phyloP scores from a whole-genome alignment of 169 alveolate species.

The Plasmodium ovale region DNA sequence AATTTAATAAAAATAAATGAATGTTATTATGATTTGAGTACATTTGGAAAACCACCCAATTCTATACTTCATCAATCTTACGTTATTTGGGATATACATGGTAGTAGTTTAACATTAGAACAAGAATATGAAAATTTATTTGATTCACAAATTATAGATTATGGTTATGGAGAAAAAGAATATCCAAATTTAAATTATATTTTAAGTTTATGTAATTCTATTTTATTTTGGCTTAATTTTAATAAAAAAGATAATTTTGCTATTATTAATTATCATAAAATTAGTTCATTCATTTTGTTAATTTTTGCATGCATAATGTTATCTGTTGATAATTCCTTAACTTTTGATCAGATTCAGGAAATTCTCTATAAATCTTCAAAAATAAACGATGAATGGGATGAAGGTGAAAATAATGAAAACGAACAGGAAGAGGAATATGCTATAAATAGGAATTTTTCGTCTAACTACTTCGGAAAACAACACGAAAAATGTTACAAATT shows the following conservation, averaged over 20 bases:
- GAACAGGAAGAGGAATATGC: neutral
- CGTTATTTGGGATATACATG: constrained; percentile 81
- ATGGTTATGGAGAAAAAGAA: constrained; percentile 80
- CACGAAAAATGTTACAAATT: neutral
- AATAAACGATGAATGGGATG: constrained; percentile 34
- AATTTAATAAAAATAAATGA: constrained; percentile 77
- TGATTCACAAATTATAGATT: constrained; percentile 81
- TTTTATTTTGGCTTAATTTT: constrained; percentile 84
- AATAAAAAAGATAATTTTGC: constrained; percentile 80
- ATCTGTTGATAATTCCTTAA: constrained; percentile 48
- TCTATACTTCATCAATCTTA: constrained; percentile 82
- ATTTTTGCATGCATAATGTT: constrained; percentile 73
- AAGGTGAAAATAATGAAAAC: constrained; percentile 7
- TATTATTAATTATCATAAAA: constrained; percentile 81
- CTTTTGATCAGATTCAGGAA: constrained; percentile 73
- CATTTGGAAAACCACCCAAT: constrained; percentile 78
- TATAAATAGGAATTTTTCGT: neutral
- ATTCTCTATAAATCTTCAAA: constrained; percentile 67
- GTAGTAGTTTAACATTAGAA: constrained; percentile 75
- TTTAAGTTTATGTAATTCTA: constrained; percentile 76
- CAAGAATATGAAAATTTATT: constrained; percentile 79
- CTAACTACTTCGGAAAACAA: neutral
- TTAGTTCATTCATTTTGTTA: constrained; percentile 63
- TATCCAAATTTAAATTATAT: constrained; percentile 83
- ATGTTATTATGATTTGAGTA: constrained; percentile 80